These are phyloP conservation scores for Phytophthora tubulina DNA, from an alignment of 352 stramenopile genomes.

Conservation along the genomic window DNA sequence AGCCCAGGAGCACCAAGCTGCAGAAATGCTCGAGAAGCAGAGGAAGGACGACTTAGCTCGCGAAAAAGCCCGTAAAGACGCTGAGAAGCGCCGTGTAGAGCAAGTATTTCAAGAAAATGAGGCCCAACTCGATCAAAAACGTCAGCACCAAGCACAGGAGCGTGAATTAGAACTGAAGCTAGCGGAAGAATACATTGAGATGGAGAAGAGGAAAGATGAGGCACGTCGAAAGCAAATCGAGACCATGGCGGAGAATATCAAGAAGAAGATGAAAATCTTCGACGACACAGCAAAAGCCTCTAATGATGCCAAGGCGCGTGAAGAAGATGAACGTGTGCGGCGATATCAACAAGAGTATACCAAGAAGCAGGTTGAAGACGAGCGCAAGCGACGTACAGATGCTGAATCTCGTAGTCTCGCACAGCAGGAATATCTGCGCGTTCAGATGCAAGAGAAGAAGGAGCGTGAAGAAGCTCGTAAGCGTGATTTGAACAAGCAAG, in stretches of 20 bases:
- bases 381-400: conserved; percentile 63
- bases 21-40: conserved; percentile 60
- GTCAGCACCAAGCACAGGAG: conserved; percentile 58
- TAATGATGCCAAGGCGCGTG: conserved; percentile 65
- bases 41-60: conserved; percentile 62
- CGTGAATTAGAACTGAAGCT: conserved; percentile 74
- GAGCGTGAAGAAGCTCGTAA: conserved; percentile 60
- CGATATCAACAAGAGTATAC: conserved; percentile 79
- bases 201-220: conserved; percentile 79
- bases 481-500: conserved; percentile 79
- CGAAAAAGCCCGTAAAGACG: conserved; percentile 57
- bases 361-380: conserved; percentile 58
- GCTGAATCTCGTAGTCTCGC: conserved; percentile 54
- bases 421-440: conserved; percentile 65
- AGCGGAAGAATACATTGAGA: conserved; percentile 72
- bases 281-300: conserved; percentile 79
- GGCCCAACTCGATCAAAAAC: conserved; percentile 67
- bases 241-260: conserved; percentile 77
- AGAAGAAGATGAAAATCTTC: conserved; percentile 89
- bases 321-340: conserved; percentile 71
- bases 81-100: conserved; percentile 70
- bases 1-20: conserved; percentile 53
- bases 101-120: conserved; percentile 75
- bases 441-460: conserved; percentile 83
- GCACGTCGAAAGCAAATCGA: conserved; percentile 71